Evolutionary conservation across 2,329 filamentous ascomycete species (phyloP).

Genomic region (Hymenoscyphus scutula): DNA sequence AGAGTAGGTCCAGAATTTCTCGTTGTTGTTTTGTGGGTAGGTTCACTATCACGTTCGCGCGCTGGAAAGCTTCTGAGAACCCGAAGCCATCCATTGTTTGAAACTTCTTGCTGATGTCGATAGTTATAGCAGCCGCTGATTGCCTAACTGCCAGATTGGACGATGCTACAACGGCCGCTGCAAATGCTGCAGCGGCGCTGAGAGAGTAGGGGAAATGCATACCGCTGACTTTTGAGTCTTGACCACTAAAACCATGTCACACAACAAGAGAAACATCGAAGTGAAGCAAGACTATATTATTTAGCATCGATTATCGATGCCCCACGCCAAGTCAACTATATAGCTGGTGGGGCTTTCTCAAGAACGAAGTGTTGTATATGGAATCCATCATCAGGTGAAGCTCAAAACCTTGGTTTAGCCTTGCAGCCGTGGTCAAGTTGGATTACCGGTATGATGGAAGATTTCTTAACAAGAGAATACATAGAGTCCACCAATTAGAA

Average conservation of each 20-base stretch:
- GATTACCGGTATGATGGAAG: not conserved
- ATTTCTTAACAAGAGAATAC: not conserved
- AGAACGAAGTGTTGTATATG: not conserved
- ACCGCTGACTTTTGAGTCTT: not conserved
- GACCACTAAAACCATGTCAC: not conserved
- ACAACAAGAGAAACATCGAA: not conserved
- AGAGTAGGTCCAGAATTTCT: conserved; percentile 46
- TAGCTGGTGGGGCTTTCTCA: conserved; percentile 5
- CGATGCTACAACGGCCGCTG: not conserved
- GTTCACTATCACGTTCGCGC: conserved; percentile 42
- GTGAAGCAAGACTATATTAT: not conserved
- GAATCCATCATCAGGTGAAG: not conserved
- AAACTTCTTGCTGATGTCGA: conserved; percentile 27
- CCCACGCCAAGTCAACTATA: conserved; percentile 4
- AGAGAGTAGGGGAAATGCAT: conserved; percentile 8
- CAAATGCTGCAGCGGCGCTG: not conserved
- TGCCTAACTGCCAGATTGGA: conserved; percentile 3
- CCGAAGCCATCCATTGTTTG: conserved; percentile 49
- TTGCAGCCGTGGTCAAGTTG: not conserved
- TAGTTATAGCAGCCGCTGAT: conserved; percentile 21
- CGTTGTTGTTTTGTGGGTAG: conserved; percentile 35
- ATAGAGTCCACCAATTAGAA: conserved; percentile 1
- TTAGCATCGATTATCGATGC: not conserved
- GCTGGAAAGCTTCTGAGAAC: conserved; percentile 47
- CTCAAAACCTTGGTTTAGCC: not conserved